Evolutionary conservation across 202 grass and related monocot genomes (phyloP), one percentile per base, ranked within the genome.

Genomic region (Panicum virgatum): DNA sequence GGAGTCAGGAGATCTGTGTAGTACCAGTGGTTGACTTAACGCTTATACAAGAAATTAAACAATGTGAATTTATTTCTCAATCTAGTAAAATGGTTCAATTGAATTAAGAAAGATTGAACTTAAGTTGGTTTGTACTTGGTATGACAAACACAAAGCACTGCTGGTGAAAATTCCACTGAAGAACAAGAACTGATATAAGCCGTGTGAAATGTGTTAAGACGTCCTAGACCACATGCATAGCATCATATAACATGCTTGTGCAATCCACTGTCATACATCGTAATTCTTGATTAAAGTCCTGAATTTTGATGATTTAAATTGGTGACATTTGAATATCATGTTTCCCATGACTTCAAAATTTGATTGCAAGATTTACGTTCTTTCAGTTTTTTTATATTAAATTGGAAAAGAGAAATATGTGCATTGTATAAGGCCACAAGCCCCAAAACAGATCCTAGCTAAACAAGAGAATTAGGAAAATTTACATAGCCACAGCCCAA

Each of bases 161-260:
- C 15, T 52, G 6, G 7, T 5, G 18, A 1, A 52, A 20, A 18
- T 52, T 52, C 16, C 47, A 48, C 27, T 46, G 80, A 72, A 71
- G 64, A 72, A 78, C 73, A 83, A 29, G 37, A 13, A 62, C 13
- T 16, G 54, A 81, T 77, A 85, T 32, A 25, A 65, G 37, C 20
- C 77, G 47, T 81, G 45, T 57, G 77, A 81, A 0, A 54, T 76
- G 77, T 46, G 45, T 30, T 54, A 78, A 43, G 72, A 73, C 11
- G 66, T 20, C 48, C 48, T 8, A 9, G 43, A 44, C 10, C 43
- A 44, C 43, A 44, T 13, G 43, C 7, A 66, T 58, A 66, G 20
- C 39, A 77, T 52, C 48, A 60, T 27, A 36, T 8, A 79, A 32
- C 54, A 47, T 79, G 43, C 81, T 46, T 46, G 27, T 39, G 69